Conservation (phyloP, 1,284 basidiomycete genomes). For the Ustilago nuda region DNA sequence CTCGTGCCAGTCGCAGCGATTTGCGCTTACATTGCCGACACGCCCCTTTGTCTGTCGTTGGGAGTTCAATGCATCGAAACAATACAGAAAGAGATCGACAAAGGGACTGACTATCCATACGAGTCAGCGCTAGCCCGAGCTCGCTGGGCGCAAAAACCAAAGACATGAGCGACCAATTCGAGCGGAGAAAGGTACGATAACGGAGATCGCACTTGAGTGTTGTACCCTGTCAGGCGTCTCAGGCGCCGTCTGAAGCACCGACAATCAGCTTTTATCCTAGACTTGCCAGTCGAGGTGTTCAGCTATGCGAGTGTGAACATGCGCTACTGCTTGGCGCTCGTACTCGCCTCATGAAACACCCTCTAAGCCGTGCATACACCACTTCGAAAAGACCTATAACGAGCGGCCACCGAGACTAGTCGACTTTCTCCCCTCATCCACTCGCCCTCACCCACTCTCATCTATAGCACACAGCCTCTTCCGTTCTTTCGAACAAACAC, state of each 20-base stretch:
- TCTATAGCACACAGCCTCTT: constrained; percentile 7
- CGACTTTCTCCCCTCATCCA: constrained; percentile 12
- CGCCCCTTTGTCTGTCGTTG: not conserved
- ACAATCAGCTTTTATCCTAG: too few species aligned
- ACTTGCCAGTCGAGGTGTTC: too few species aligned
- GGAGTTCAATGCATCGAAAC: not conserved
- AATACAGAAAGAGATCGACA: not conserved
- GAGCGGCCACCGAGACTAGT: not conserved
- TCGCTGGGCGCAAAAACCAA: not conserved
- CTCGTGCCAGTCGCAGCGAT: not conserved
- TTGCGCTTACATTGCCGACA: not conserved
- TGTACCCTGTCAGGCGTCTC: too few species aligned
- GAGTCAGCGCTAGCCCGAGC: not conserved
- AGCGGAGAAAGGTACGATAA: not conserved
- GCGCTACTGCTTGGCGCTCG: not conserved
- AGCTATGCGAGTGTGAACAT: too few species aligned
- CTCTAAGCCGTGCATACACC: not conserved
- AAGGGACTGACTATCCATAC: not conserved
- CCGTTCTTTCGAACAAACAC: constrained; percentile 22
- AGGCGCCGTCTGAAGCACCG: too few species aligned
- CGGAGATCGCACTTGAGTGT: not conserved
- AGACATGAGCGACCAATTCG: too few species aligned
- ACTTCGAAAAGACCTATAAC: not conserved
- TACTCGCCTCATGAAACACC: not conserved
- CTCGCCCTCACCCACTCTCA: constrained; percentile 19